Base-by-base conservation (phyloP, 2,329 filamentous ascomycete species). In the Penicillium capsulatum region DNA sequence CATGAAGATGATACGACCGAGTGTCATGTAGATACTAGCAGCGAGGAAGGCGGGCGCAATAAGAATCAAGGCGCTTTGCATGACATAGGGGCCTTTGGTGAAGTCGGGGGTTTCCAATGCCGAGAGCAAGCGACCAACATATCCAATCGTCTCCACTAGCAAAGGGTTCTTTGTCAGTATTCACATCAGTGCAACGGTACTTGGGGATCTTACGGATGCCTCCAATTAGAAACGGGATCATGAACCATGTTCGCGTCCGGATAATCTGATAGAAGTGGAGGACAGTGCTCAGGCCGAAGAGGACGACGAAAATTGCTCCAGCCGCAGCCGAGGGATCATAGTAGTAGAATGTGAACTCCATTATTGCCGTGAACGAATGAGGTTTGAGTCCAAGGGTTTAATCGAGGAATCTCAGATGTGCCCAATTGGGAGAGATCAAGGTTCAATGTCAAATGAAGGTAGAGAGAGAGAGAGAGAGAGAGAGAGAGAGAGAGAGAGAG, bases 141-240 rank as follows among this genome's bases (percentile, higher is more conserved):
- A 79, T 11, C 76, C 76, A 14, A 78, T 60, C 0, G 62, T 56
- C 50, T 79, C 73, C 53, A 77, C 73, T 76, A 24, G 15, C 5
- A 17, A 14, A 36, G 17, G 6, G 16, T 26, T 30, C 14, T 13
- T 14, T 19, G 8, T 29, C 8, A 22, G 19, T 22, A 22, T 22
- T 5, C 27, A 16, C 2, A 9, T 15, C 20, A 13, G 16, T 20
- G 13, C 9, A 17, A 3, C 29, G 13, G 10, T 7, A 7, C 16
- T 8, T 13, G 8, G 17, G 4, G 4, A 30, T 14, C 64, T 36
- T 54, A 68, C 66, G 55, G n/a, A 61, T 34, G 20, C 59, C 58
- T 8, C 66, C 66, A 13, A 68, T 50, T 3, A 53, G 35, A 29
- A 60, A 55, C 3, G 57, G 53, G 8, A 58, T 52, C 49, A 60